phyloP scores from a whole-genome alignment of 2,329 filamentous ascomycete genomes.

The Penicillium sp. region DNA sequence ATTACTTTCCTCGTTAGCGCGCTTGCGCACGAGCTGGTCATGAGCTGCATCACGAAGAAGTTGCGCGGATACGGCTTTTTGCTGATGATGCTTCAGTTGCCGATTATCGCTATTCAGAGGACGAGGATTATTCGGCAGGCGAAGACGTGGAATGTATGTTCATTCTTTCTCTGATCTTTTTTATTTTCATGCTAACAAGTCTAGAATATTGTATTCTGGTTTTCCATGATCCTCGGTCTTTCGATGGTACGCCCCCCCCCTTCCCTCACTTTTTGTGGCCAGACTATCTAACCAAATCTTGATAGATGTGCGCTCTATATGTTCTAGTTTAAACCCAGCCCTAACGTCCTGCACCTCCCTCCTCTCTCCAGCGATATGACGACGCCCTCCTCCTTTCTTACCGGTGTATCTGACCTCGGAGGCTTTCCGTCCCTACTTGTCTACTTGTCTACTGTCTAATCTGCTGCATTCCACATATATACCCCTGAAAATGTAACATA shows the following conservation, averaged over 20 bases:
- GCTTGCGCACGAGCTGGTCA: slow-evolving; percentile 87
- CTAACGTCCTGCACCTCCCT: too few species aligned
- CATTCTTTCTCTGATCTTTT: background rate
- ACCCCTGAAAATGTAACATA: too few species aligned
- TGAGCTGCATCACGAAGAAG: slow-evolving; percentile 98
- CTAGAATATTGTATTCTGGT: slow-evolving; percentile 81
- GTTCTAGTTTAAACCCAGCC: slow-evolving; percentile 49
- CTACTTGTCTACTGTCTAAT: too few species aligned
- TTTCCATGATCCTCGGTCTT: slow-evolving; percentile 81
- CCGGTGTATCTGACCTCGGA: too few species aligned
- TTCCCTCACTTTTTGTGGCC: slow-evolving; percentile 6
- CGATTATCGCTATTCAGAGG: slow-evolving; percentile 87
- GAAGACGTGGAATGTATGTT: slow-evolving; percentile 66
- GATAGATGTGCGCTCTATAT: slow-evolving; percentile 58
- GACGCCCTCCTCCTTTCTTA: too few species aligned
- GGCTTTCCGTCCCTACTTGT: too few species aligned
- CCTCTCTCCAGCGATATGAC: background rate
- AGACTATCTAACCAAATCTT: background rate
- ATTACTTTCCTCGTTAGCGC: slow-evolving; percentile 91
- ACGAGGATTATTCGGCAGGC: slow-evolving; percentile 70
- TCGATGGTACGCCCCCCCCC: slow-evolving; percentile 60
- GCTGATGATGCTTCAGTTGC: slow-evolving; percentile 94
- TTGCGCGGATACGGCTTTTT: slow-evolving; percentile 89
- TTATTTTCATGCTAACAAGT: slow-evolving; percentile 10
- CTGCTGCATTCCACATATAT: too few species aligned